These are phyloP conservation scores for Ascochyta koolunga DNA, from an alignment of 2,329 filamentous ascomycete genomes.

Conservation along the genomic window DNA sequence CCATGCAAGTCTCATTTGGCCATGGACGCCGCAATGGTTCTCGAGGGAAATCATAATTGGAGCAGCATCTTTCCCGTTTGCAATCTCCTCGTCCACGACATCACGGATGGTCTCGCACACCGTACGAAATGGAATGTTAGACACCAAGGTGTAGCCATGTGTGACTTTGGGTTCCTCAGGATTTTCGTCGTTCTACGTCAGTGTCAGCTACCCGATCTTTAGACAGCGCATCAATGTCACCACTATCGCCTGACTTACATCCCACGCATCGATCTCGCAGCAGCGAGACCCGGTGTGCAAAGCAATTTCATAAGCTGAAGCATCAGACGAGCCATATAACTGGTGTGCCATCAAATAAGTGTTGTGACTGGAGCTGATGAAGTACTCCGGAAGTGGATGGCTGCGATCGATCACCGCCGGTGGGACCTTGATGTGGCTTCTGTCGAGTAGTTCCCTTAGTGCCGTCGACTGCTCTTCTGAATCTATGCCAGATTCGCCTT, in stretches of 20 bases:
- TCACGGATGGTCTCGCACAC: slow-evolving; percentile 71
- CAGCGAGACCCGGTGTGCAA: slow-evolving; percentile 69
- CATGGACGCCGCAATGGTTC: slow-evolving; percentile 67
- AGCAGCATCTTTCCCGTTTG: slow-evolving; percentile 54
- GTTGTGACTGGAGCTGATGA: slow-evolving; percentile 75
- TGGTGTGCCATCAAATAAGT: slow-evolving; percentile 75
- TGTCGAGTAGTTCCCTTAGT: slow-evolving; percentile 60
- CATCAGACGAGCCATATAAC: slow-evolving; percentile 67
- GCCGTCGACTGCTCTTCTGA: slow-evolving; percentile 53
- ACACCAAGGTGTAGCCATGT: slow-evolving; percentile 72
- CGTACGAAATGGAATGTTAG: slow-evolving; percentile 66
- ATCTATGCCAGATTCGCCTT: slow-evolving; percentile 56
- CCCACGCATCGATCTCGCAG: slow-evolving; percentile 77
- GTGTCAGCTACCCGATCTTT: background rate
- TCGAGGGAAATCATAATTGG: slow-evolving; percentile 71
- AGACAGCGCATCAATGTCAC: background rate
- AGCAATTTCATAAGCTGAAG: slow-evolving; percentile 67
- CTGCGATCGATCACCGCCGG: slow-evolving; percentile 61
- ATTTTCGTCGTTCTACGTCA: slow-evolving; percentile 55
- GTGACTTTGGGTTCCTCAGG: slow-evolving; percentile 71
- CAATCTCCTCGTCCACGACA: slow-evolving; percentile 64
- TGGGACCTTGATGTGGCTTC: slow-evolving; percentile 65
- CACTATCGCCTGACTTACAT: slow-evolving; percentile 44
- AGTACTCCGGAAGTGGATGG: slow-evolving; percentile 71
- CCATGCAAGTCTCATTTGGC: slow-evolving; percentile 65